Evolutionary conservation across 805 yeast genomes (phyloP).

Genomic region (Yamadazyma endophytica): DNA sequence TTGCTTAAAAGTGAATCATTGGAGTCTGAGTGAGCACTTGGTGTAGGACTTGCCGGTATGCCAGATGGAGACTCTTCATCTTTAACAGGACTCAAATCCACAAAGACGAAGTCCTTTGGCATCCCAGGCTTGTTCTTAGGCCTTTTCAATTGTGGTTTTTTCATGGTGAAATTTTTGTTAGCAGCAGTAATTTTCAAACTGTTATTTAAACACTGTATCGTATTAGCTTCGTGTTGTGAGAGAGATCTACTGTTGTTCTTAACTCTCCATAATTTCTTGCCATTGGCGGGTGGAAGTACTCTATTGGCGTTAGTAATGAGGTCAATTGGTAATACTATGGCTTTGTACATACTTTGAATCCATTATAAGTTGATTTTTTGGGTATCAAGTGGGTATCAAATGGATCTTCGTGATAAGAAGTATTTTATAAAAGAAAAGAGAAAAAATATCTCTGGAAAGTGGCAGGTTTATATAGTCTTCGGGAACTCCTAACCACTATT

Average conservation of each 20-base stretch:
- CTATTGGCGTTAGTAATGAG: conserved; percentile 1
- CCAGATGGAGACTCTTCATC: conserved; percentile 12
- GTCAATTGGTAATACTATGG: not conserved
- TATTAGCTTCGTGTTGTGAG: conserved; percentile 18
- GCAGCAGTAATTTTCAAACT: conserved; percentile 41
- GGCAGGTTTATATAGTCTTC: no score
- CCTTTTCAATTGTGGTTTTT: conserved; percentile 39
- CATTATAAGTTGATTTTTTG: not conserved
- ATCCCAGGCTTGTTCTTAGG: conserved; percentile 43
- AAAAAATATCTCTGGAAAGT: no score
- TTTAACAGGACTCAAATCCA: conserved; percentile 41
- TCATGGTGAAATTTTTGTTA: conserved; percentile 27
- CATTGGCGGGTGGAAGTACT: conserved; percentile 39
- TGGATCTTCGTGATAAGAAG: no score
- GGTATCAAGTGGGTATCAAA: not conserved
- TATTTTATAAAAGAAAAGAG: no score
- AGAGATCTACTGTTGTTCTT: conserved; percentile 19
- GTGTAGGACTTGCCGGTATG: conserved; percentile 10
- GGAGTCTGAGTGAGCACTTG: no score
- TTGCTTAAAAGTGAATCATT: no score
- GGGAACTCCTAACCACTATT: no score
- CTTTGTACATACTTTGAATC: conserved; percentile 4
- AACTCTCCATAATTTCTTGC: conserved; percentile 43
- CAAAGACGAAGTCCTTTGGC: conserved; percentile 44
- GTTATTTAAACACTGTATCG: conserved; percentile 35